Evolutionary conservation across 2,329 filamentous ascomycete genomes (phyloP), one percentile per base, ranked within the genome.

Genomic region (Lasiodiplodia citricola): DNA sequence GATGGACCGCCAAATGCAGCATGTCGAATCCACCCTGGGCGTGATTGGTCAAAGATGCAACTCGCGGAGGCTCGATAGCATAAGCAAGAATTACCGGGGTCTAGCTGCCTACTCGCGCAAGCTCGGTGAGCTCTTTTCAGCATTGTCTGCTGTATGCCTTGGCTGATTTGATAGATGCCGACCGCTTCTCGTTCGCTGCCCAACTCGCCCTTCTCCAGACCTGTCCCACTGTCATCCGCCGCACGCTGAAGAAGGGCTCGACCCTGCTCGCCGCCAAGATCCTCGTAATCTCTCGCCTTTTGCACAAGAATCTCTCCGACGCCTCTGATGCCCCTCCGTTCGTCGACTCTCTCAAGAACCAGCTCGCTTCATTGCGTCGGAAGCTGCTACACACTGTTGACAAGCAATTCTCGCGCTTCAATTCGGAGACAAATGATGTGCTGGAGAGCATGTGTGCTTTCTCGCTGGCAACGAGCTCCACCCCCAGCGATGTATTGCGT

Each of bases 361-460:
- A 87, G 70, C 77, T 95, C 35, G 86, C 84, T 25, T 85, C 82
- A 25, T 80, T 93, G 64, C 86, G 90, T 51, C 85, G 85, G 63
- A 91, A 88, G 72, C 83, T 93, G 4, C 78, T 96, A 66, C 86
- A 87, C 72, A 87, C 86, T 58, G 86, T 90, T 31, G 88, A 94
- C 71, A 83, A 83, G 69, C 82, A 81, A 4, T 79, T 85, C 78
- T 77, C 77, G 6, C 78, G 73, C 60, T 67, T 75, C 2, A 71
- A 72, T 5, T 72, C 73, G 14, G 80, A 82, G 4, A 85, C 74
- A 70, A 82, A 75, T 70, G 78, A 70, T 72, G 85, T 96, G 18
- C 83, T 95, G 14, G 90, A 93, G 73, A 89, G 91, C 0, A 84
- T 97, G 72, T 92, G 90, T 68, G 94, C 94, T 0, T 94, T 94